Evolutionary conservation across 164 flowering plant genomes (phyloP).

Genomic region (Chimonanthus salicifolius): DNA sequence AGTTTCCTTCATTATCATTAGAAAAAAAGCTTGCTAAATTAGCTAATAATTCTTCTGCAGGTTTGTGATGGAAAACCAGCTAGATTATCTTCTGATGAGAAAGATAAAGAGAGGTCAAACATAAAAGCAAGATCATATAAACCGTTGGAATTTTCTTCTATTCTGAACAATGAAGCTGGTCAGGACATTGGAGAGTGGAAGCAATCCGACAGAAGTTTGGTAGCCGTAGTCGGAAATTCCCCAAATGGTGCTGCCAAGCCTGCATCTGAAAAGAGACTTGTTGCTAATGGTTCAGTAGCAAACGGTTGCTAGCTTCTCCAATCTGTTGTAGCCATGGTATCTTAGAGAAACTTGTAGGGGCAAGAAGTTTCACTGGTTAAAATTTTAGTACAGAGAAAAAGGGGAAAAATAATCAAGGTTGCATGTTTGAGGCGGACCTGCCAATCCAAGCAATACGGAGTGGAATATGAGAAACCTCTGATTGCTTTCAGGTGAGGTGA

Average conservation of each 20-base stretch:
- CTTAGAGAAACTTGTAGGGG: neutral
- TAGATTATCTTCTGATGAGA: neutral
- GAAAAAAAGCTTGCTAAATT: too few relatives aligned
- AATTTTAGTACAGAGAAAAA: neutral
- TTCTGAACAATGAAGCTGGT: neutral
- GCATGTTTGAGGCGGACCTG: neutral
- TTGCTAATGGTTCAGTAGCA: neutral
- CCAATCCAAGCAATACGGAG: neutral
- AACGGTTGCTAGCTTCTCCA: neutral
- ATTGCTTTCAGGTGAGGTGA: neutral
- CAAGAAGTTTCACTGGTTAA: neutral
- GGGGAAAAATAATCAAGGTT: neutral
- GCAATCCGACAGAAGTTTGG: neutral
- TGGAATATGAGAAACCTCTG: neutral
- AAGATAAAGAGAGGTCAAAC: neutral
- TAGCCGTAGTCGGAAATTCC: neutral
- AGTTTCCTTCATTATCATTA: too few relatives aligned
- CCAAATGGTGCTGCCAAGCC: slow-evolving; percentile 1
- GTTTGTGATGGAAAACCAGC: neutral
- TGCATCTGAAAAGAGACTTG: neutral
- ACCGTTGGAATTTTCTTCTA: neutral
- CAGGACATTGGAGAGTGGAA: neutral
- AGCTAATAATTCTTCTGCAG: neutral
- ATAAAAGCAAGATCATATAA: neutral
- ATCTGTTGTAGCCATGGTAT: neutral